A percentile compares a stretch with the other conserved stretches of the same genome.
phyloP scores from a whole-genome alignment of 768 basidiomycete species.

The Leucocoprinus sp. region DNA sequence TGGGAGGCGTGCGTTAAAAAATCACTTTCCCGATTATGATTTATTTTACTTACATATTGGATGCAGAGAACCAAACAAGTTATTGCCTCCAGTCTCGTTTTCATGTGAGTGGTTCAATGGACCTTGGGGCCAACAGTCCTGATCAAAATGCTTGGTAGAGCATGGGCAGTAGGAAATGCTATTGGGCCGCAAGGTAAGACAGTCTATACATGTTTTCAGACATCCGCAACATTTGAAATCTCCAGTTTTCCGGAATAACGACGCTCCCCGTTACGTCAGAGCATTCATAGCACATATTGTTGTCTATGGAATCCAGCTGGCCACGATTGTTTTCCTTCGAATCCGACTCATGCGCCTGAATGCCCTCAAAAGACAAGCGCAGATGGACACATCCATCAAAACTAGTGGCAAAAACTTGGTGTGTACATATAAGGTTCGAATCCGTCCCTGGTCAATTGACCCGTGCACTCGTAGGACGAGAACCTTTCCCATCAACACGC shows the following conservation, averaged over 20 bases:
- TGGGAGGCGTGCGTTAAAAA: slow-evolving; percentile 29
- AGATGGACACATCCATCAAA: slow-evolving; percentile 21
- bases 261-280: slow-evolving; percentile 37
- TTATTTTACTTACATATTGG: neutral
- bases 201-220: neutral
- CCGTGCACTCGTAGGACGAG: slow-evolving; percentile 18
- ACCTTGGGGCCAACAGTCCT: neutral
- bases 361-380: slow-evolving; percentile 30
- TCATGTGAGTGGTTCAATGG: slow-evolving; percentile 24
- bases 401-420: slow-evolving; percentile 23
- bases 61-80: slow-evolving; percentile 41
- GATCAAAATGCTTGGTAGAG: slow-evolving; percentile 17
- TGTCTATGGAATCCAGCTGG: slow-evolving; percentile 37
- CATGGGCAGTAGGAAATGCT: slow-evolving; percentile 46
- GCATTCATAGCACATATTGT: slow-evolving; percentile 40
- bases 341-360: slow-evolving; percentile 34
- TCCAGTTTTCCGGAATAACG: slow-evolving; percentile 35
- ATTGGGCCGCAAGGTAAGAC: slow-evolving; percentile 32
- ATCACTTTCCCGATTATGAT: neutral
- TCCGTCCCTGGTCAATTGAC: neutral
- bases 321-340: slow-evolving; percentile 30
- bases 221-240: neutral
- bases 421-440: slow-evolving; percentile 1
- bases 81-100: slow-evolving; percentile 38
- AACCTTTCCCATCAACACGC: slow-evolving; percentile 31